These are phyloP conservation scores for Simplicillium aogashimaense DNA, from an alignment of 2,329 filamentous ascomycete genomes.

Conservation along the genomic window DNA sequence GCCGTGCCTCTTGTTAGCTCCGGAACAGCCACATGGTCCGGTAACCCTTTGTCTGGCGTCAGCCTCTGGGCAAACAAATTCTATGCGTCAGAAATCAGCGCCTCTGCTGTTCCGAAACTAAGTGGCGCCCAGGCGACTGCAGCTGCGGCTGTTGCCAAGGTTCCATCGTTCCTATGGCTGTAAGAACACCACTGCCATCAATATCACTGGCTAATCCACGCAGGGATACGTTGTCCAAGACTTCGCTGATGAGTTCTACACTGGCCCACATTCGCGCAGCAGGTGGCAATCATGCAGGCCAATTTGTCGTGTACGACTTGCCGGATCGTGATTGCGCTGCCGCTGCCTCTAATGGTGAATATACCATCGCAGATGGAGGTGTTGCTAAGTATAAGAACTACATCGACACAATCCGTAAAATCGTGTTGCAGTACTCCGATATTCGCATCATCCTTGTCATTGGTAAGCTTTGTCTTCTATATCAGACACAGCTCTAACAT, in stretches of 20 bases:
- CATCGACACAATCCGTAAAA: conserved; percentile 36
- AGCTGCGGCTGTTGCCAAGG: conserved; percentile 28
- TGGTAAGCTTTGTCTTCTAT: too few species aligned
- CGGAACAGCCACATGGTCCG: conserved; percentile 30
- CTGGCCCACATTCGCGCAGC: conserved; percentile 25
- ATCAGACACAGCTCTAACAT: conserved; percentile 15
- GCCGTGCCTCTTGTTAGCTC: too few species aligned
- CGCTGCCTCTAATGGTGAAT: conserved; percentile 47
- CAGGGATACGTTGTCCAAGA: too few species aligned
- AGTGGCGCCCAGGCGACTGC: conserved; percentile 37
- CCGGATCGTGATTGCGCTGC: conserved; percentile 50
- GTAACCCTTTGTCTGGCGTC: conserved; percentile 44
- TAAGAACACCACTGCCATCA: too few species aligned
- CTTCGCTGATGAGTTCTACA: too few species aligned
- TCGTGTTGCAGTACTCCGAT: conserved; percentile 32
- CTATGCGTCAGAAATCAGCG: conserved; percentile 45
- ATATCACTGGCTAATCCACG: too few species aligned
- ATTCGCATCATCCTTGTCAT: conserved; percentile 26
- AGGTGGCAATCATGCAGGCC: conserved; percentile 30
- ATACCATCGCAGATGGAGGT: conserved; percentile 37
- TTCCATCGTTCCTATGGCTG: not conserved
- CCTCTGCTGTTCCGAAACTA: conserved; percentile 51
- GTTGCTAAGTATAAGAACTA: conserved; percentile 44
- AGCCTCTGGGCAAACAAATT: conserved; percentile 42
- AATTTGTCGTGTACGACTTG: conserved; percentile 47